Evolutionary conservation across 306 rosid species (phyloP).

Genomic region (Glycyrrhiza uralensis): DNA sequence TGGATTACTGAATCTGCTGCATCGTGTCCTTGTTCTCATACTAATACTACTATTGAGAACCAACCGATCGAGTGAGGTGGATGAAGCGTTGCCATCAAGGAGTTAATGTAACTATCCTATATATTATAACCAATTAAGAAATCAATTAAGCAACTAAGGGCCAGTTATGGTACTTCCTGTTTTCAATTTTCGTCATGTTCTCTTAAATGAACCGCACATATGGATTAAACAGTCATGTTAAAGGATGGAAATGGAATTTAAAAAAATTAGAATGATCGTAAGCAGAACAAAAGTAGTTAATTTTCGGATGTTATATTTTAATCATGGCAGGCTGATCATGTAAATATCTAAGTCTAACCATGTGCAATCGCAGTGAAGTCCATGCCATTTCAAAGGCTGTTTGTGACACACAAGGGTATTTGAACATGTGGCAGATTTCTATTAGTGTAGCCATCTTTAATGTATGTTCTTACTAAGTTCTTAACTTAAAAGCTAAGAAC

Average conservation of each 20-base stretch:
- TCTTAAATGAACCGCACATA: background rate
- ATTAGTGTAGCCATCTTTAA: no score
- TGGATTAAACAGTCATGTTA: conserved; percentile 5
- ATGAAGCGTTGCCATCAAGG: conserved; percentile 20
- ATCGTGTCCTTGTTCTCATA: conserved; percentile 24
- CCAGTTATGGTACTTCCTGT: background rate
- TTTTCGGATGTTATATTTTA: background rate
- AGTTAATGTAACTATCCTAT: conserved; percentile 11
- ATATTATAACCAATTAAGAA: conserved; percentile 18
- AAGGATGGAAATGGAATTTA: background rate
- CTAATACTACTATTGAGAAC: conserved; percentile 24
- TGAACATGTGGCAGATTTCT: conserved; percentile 15
- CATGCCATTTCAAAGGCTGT: conserved; percentile 20
- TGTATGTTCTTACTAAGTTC: no score
- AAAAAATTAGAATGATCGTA: background rate
- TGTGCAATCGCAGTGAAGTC: conserved; percentile 14
- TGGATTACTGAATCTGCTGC: conserved; percentile 28
- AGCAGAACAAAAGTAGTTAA: conserved; percentile 4
- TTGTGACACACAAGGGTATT: background rate
- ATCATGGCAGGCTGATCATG: background rate
- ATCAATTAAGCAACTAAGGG: conserved; percentile 9
- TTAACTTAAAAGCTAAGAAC: no score
- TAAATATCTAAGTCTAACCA: conserved; percentile 18
- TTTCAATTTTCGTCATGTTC: background rate
- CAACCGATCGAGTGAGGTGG: background rate